Conservation (phyloP, 352 stramenopile genomes). For the Globisporangium takayamanum region DNA sequence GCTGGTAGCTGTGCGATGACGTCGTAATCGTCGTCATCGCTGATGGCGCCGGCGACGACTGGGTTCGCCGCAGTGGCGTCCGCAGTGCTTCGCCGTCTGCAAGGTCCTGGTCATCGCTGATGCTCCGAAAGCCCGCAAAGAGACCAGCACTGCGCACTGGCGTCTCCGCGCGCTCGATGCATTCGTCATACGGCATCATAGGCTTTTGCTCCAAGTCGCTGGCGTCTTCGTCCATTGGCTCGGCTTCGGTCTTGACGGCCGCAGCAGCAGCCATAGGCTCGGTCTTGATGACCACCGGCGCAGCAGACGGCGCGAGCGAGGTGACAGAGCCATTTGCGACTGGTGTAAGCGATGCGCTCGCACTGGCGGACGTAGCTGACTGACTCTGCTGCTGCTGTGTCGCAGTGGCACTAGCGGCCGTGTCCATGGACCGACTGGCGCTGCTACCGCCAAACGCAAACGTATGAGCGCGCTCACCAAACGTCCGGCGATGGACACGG, state of each 20-base stretch:
- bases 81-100: slow-evolving; percentile 16
- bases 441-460: slow-evolving; percentile 37
- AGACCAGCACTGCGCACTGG: slow-evolving; percentile 4
- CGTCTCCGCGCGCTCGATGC: slow-evolving; percentile 8
- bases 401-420: not conserved
- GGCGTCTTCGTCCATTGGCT: slow-evolving; percentile 1
- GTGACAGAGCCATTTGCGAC: not conserved
- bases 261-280: slow-evolving; percentile 1
- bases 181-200: not conserved
- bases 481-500: slow-evolving; percentile 46
- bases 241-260: slow-evolving; percentile 4
- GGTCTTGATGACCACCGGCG: not conserved
- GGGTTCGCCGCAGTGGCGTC: slow-evolving; percentile 35
- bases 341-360: not conserved
- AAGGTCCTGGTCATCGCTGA: slow-evolving; percentile 8
- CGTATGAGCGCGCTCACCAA: slow-evolving; percentile 39
- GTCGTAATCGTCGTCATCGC: slow-evolving; percentile 14
- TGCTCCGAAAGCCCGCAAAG: slow-evolving; percentile 11
- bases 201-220: slow-evolving; percentile 5
- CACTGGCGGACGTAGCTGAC: not conserved
- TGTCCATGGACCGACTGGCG: not conserved
- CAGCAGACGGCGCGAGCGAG: not conserved
- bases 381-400: too few relatives aligned
- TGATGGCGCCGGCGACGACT: slow-evolving; percentile 18
- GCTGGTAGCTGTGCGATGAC: too few relatives aligned